These are phyloP conservation scores for Styphnolobium japonicum DNA, from an alignment of 306 rosid species.

Conservation along the genomic window DNA sequence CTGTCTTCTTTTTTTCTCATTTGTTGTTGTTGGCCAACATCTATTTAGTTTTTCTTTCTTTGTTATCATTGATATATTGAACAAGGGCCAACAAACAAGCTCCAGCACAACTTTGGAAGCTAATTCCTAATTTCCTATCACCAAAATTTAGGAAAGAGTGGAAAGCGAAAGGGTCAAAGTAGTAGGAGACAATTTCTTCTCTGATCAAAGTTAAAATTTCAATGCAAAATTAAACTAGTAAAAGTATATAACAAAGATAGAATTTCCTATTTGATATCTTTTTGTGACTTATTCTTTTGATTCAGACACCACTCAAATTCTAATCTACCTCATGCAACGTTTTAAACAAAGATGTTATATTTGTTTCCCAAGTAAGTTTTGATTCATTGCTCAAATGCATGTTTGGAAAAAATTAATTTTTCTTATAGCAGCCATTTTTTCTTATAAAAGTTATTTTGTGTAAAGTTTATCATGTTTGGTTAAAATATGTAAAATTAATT, in stretches of 20 bases:
- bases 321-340: neutral
- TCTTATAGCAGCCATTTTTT: too few species aligned
- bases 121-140: neutral
- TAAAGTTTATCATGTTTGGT: too few species aligned
- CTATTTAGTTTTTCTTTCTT: neutral
- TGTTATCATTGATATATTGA: neutral
- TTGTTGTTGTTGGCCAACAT: too few species aligned
- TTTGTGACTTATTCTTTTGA: neutral
- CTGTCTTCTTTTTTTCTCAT: too few species aligned
- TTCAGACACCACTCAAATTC: neutral
- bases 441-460: too few species aligned
- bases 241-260: neutral
- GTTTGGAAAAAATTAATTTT: too few species aligned
- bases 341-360: neutral
- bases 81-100: conserved; percentile 1
- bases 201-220: neutral
- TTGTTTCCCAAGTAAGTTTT: neutral
- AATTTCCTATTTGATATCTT: neutral
- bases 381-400: too few species aligned
- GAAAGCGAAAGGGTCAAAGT: neutral
- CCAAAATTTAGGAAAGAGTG: neutral
- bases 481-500: too few species aligned
- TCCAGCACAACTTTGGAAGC: neutral
- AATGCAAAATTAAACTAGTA: neutral
- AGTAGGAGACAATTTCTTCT: neutral